Base-by-base conservation (phyloP, 2,329 filamentous ascomycete species). In the Colletotrichum horii region DNA sequence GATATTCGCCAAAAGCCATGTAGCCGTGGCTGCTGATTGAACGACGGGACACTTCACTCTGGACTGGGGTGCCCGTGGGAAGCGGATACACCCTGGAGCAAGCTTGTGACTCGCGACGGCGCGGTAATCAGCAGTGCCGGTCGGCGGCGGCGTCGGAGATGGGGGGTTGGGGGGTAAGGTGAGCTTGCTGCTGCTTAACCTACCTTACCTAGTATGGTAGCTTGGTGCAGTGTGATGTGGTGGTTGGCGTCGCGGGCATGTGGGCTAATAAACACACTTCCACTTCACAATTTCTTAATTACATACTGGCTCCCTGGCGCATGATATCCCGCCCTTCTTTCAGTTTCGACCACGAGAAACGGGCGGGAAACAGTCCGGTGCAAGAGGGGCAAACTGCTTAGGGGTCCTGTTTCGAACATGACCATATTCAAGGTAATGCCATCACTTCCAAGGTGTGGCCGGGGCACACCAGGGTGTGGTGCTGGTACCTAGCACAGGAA, bases 391-490 rank as follows among this genome's bases (percentile, higher is more conserved):
- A 64, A 34, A 64, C 70, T n/a, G n/a, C n/a, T n/a, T 58, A 64
- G 52, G 71, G 67, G 67, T 66, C 61, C 38, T 52, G 52, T 74
- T 71, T 74, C 71, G 66, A 70, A 48, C 56, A 28, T 32, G 28
- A 36, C 38, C 24, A 56, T 55, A 30, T 34, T 34, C 61, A 66
- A 70, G 24, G 24, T 70, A 36, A 30, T 74, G 60, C 60, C 30
- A 19, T 32, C 43, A 56, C 34, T 66, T 52, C 62, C 62, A 66
- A 66, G 62, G 62, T 19, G 22, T 22, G 62, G 36, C 15, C n/a
- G 11, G 15, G 24, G n/a, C 22, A 66, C 22, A 24, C n/a, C 60
- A 38, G 60, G 60, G 19, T 30, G 55, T 58, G 24, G 19, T 38
- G 24, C 1, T 34, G 32, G 61, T 66, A 66, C 34, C 62, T 14